phyloP scores from a whole-genome alignment of 306 rosid species.

The Cucumis melo region DNA sequence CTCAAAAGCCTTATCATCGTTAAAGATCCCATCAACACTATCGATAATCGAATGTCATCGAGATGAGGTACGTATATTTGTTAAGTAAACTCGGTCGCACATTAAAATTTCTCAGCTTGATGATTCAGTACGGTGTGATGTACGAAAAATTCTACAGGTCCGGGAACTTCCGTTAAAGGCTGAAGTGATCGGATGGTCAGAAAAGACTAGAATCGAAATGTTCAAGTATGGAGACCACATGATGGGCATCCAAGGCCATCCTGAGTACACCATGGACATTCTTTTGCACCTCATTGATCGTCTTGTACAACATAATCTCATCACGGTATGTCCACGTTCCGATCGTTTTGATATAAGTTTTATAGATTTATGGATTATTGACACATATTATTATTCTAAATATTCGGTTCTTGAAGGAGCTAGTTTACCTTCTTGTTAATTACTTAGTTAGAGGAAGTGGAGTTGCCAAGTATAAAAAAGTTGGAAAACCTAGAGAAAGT shows the following conservation, averaged over 20 bases:
- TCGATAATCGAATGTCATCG: conserved; percentile 59
- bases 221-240: conserved; percentile 61
- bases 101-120: not conserved
- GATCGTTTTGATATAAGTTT: not conserved
- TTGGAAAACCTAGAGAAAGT: too few species aligned
- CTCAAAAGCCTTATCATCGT: conserved; percentile 26
- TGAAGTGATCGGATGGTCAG: conserved; percentile 73
- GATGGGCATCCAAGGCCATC: conserved; percentile 93
- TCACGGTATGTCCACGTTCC: conserved; percentile 21
- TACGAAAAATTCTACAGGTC: conserved; percentile 18
- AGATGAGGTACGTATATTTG: conserved; percentile 49
- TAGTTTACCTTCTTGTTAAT: too few species aligned
- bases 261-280: conserved; percentile 74
- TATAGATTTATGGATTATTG: not conserved
- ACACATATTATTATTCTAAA: not conserved
- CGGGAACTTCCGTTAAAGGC: conserved; percentile 61
- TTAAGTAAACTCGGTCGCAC: not conserved
- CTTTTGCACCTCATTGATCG: conserved; percentile 61
- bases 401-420: not conserved
- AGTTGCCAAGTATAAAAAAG: too few species aligned
- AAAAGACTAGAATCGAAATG: conserved; percentile 67
- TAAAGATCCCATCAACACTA: conserved; percentile 42
- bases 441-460: too few species aligned
- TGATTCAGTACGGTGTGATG: not conserved
- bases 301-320: conserved; percentile 25